Percentiles rank a stretch among this genome's conserved stretches.
These are phyloP conservation scores for Backusella sp. DNA, from an alignment of 192 early-diverging fungal species.

Conservation along the genomic window DNA sequence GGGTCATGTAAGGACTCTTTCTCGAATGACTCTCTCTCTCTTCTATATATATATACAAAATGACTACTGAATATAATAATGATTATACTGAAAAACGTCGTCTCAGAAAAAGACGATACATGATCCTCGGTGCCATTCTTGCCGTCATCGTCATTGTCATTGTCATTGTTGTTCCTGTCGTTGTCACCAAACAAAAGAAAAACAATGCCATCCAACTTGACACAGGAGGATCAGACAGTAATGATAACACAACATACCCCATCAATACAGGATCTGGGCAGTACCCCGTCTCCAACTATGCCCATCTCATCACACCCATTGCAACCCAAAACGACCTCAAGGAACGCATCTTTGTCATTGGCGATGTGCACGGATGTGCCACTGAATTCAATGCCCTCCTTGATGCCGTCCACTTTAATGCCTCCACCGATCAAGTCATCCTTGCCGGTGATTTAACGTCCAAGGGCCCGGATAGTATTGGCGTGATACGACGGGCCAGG, in stretches of 20 bases:
- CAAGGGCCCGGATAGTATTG: slow-evolving; percentile 61
- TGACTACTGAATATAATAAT: background rate
- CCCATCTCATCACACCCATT: slow-evolving; percentile 15
- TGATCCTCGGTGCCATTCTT: background rate
- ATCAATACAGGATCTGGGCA: background rate
- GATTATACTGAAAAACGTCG: background rate
- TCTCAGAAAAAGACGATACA: background rate
- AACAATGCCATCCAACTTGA: background rate
- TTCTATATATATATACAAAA: background rate
- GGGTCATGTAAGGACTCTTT: background rate
- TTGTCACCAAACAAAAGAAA: slow-evolving; percentile 19
- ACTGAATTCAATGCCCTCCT: slow-evolving; percentile 57
- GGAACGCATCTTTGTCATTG: slow-evolving; percentile 59
- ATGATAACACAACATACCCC: background rate
- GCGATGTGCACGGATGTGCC: slow-evolving; percentile 67
- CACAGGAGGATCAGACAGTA: background rate
- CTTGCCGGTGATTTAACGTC: slow-evolving; percentile 66
- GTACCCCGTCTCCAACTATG: slow-evolving; percentile 26
- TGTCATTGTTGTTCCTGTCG: slow-evolving; percentile 17
- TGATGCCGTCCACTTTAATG: slow-evolving; percentile 38
- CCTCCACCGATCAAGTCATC: slow-evolving; percentile 50
- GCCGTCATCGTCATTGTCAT: background rate
- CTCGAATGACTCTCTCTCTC: background rate
- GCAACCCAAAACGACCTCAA: background rate
- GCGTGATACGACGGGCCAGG: slow-evolving; percentile 51